Conservation (phyloP, 768 basidiomycete species). For the Glaciozyma antarctica region DNA sequence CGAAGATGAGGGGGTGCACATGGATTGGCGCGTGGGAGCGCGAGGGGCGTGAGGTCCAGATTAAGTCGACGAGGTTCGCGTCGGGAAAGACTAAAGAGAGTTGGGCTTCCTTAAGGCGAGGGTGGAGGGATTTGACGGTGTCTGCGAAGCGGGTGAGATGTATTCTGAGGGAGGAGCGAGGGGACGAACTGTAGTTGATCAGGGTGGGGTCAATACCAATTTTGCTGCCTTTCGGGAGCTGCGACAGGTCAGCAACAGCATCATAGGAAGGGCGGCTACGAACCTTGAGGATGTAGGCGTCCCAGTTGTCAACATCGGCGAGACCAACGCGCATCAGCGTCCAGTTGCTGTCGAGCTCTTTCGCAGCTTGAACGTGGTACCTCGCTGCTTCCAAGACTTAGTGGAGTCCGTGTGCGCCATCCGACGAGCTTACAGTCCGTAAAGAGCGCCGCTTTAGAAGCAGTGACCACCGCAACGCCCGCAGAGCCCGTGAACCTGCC, state of each 20-base stretch:
- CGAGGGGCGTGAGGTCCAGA: slow-evolving; percentile 67
- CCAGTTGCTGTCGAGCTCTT: slow-evolving; percentile 51
- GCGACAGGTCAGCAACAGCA: slow-evolving; percentile 35
- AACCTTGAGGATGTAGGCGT: slow-evolving; percentile 53
- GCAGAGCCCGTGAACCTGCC: slow-evolving; percentile 34
- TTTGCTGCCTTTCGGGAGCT: slow-evolving; percentile 43
- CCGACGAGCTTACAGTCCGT: slow-evolving; percentile 24
- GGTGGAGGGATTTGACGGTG: slow-evolving; percentile 48
- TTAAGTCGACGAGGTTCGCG: slow-evolving; percentile 66
- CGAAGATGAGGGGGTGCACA: slow-evolving; percentile 60
- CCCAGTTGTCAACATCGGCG: slow-evolving; percentile 59
- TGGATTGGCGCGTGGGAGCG: slow-evolving; percentile 59
- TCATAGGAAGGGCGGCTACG: slow-evolving; percentile 23
- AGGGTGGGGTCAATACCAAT: slow-evolving; percentile 78
- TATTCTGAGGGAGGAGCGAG: neutral
- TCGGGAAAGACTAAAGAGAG: slow-evolving; percentile 70
- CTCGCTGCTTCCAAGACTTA: slow-evolving; percentile 3
- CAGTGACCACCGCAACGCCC: slow-evolving; percentile 30
- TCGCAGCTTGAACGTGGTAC: slow-evolving; percentile 30
- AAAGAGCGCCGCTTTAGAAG: slow-evolving; percentile 28
- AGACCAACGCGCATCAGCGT: slow-evolving; percentile 52
- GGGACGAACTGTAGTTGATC: slow-evolving; percentile 45
- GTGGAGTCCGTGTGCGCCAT: neutral
- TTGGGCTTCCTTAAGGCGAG: slow-evolving; percentile 47
- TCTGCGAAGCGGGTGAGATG: slow-evolving; percentile 1